Evolutionary conservation across 2,329 filamentous ascomycete genomes (phyloP), one percentile per base, ranked within the genome.

Genomic region (Monilinia fructigena): DNA sequence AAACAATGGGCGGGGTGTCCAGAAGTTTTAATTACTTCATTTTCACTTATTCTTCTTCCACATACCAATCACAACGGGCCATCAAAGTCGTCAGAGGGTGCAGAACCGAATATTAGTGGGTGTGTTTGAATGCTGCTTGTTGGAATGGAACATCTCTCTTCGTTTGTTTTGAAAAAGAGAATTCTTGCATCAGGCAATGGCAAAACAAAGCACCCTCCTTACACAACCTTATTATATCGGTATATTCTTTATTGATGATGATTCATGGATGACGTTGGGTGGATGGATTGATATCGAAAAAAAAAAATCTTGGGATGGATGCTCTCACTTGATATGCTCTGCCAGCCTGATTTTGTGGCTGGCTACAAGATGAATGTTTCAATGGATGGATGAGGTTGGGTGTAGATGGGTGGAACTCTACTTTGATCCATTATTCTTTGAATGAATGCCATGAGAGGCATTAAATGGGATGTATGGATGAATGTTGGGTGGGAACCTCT

Each of bases 161-260:
- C 26, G 5, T 28, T 58, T 53, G 31, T 26, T 62, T 48, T 52
- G 47, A 53, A 62, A 7, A 35, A 35, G 5, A 35, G 7, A 35
- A 62, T 20, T 10, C 23, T 65, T 48, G 45, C 28, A 56, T 42
- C n/a, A 59, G 63, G 63, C 54, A 50, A 65, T 59, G 45, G 31
- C 45, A 26, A 52, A 61, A 50, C 45, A 20, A 38, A 38, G 38
- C 38, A 61, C 45, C 58, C 26, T 52, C n/a, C 31, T 48, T 38
- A 38, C 45, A 28, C 26, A 61, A 65, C 54, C 35, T 58, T 59
- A 12, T 50, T 65, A 54, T 65, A 65, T 45, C 28, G 59, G 28
- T 65, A 65, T 53, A 31, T 56, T 48, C 28, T 56, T 59, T 65
- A 42, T 31, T 59, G 54, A 59, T 64, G 61, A 64, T 26, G 52